Percentiles rank a stretch among this genome's conserved stretches.
Conservation (phyloP, 441 rosid genomes). For the Euphorbia schlechtendalii region DNA sequence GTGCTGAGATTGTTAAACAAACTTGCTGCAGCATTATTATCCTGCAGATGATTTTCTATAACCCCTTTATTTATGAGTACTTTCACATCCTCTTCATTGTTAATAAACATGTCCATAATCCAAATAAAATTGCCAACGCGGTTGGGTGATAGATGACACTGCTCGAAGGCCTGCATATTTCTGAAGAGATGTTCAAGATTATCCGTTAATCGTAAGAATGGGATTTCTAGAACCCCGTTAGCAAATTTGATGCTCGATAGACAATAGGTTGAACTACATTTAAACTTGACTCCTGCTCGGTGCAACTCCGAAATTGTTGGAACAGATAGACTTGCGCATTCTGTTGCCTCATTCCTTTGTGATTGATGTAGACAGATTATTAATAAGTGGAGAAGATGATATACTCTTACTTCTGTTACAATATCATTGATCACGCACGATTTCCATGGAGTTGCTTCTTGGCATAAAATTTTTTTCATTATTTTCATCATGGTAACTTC, state of each 20-base stretch:
- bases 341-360: neutral
- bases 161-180: slow-evolving; percentile 6
- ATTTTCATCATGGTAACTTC: neutral
- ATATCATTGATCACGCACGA: neutral
- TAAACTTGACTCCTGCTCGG: neutral
- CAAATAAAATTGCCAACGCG: neutral
- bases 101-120: slow-evolving; percentile 1
- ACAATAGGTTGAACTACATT: neutral
- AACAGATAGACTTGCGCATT: neutral
- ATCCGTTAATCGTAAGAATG: neutral
- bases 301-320: neutral
- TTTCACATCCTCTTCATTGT: neutral
- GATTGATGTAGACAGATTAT: neutral
- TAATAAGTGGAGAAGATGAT: neutral
- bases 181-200: neutral
- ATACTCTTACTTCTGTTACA: neutral
- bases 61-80: neutral
- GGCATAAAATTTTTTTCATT: neutral
- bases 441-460: neutral
- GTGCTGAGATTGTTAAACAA: neutral
- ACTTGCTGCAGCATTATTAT: neutral
- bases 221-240: neutral
- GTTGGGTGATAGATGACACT: neutral
- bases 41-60: neutral
- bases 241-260: neutral